These are phyloP conservation scores for Sporisorium exsertum DNA, from an alignment of 1,284 basidiomycete species.

Conservation along the genomic window DNA sequence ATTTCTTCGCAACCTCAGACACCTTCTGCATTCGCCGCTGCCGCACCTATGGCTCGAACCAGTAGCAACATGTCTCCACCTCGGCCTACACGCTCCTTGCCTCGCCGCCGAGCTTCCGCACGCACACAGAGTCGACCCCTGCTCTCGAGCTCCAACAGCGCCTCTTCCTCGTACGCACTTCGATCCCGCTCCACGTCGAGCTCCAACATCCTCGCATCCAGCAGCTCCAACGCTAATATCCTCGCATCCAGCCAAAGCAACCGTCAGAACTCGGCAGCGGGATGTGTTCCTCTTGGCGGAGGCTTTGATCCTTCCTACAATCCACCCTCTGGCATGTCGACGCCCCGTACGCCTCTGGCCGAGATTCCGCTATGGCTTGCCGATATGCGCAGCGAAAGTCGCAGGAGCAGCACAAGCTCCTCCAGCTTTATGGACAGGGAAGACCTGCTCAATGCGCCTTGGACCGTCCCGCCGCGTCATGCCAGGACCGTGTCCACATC, in stretches of 20 bases:
- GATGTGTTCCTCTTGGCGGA: slow-evolving; percentile 22
- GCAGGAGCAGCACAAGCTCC: slow-evolving; percentile 37
- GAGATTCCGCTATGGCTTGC: slow-evolving; percentile 53
- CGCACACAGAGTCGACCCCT: slow-evolving; percentile 34
- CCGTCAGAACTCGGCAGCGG: slow-evolving; percentile 23
- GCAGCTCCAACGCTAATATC: slow-evolving; percentile 48
- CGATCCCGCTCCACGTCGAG: slow-evolving; percentile 36
- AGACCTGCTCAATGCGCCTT: slow-evolving; percentile 26
- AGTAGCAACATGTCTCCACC: slow-evolving; percentile 48
- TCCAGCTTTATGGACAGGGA: slow-evolving; percentile 37
- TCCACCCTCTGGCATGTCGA: slow-evolving; percentile 42
- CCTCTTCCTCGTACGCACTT: slow-evolving; percentile 31
- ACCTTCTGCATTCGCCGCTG: slow-evolving; percentile 4
- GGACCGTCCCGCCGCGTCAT: slow-evolving; percentile 22
- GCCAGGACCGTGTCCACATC: slow-evolving; percentile 30
- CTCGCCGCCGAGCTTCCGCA: slow-evolving; percentile 38
- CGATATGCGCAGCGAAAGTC: slow-evolving; percentile 51
- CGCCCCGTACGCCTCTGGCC: slow-evolving; percentile 43
- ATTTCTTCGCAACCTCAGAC: slow-evolving; percentile 7
- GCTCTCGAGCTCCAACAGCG: slow-evolving; percentile 33
- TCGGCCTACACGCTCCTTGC: slow-evolving; percentile 38
- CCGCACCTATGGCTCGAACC: slow-evolving; percentile 16
- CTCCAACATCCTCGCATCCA: slow-evolving; percentile 31
- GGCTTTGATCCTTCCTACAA: slow-evolving; percentile 30
- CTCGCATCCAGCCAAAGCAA: slow-evolving; percentile 29